phyloP scores from a whole-genome alignment of 2,329 filamentous ascomycete genomes.

The Ceratocystis smalleyi region DNA sequence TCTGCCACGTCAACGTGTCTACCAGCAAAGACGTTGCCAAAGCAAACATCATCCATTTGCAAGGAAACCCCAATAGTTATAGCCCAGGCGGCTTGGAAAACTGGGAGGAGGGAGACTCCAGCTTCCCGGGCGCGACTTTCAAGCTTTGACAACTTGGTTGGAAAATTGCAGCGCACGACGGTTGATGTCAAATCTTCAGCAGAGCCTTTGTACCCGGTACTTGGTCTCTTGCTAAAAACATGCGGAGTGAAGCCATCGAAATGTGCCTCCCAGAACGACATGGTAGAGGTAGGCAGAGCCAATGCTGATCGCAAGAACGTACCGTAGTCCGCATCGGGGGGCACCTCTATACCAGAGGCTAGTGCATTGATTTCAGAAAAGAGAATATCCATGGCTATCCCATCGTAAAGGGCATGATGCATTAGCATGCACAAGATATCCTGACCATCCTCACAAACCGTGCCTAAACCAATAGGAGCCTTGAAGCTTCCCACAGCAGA shows the following conservation, averaged over 20 bases:
- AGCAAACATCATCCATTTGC: slow-evolving; percentile 53
- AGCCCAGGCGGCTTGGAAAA: slow-evolving; percentile 61
- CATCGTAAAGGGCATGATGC: slow-evolving; percentile 82
- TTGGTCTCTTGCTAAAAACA: slow-evolving; percentile 18
- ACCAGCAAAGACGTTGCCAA: slow-evolving; percentile 74
- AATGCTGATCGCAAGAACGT: slow-evolving; percentile 48
- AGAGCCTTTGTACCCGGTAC: slow-evolving; percentile 15
- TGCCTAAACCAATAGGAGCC: slow-evolving; percentile 32
- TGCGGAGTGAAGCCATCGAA: slow-evolving; percentile 34
- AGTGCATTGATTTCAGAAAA: slow-evolving; percentile 53
- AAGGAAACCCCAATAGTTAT: slow-evolving; percentile 44
- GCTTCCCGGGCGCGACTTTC: not conserved
- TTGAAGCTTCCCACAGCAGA: slow-evolving; percentile 29
- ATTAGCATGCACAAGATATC: slow-evolving; percentile 35
- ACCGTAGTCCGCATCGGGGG: slow-evolving; percentile 39
- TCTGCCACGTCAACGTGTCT: slow-evolving; percentile 50
- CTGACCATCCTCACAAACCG: slow-evolving; percentile 24
- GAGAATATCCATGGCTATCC: slow-evolving; percentile 54
- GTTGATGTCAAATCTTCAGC: not conserved
- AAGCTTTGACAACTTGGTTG: not conserved
- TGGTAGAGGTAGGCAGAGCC: slow-evolving; percentile 31
- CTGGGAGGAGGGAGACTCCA: slow-evolving; percentile 46
- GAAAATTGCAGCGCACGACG: not conserved
- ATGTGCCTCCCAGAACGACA: slow-evolving; percentile 50
- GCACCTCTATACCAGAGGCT: slow-evolving; percentile 34